A percentile compares a stretch with the other conserved stretches of the same genome.
These are phyloP conservation scores for Cystofilobasidium capitatum DNA, from an alignment of 768 basidiomycete genomes.

Conservation along the genomic window DNA sequence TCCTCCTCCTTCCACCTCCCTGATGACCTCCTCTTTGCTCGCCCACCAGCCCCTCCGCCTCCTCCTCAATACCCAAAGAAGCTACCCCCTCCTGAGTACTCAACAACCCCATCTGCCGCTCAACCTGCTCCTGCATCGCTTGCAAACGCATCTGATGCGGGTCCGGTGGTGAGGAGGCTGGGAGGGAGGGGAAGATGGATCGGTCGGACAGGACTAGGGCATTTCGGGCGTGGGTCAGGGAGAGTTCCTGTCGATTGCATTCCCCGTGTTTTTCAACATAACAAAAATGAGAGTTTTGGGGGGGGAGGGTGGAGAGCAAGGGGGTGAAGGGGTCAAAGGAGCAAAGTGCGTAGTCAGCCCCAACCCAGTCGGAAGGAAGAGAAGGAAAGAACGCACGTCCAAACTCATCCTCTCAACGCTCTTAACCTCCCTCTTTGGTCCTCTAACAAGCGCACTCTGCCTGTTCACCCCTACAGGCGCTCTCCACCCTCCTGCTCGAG, in stretches of 20 bases:
- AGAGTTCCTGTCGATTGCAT: neutral
- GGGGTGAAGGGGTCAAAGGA: neutral
- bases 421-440: neutral
- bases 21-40: too few species aligned
- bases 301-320: neutral
- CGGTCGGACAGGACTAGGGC: neutral
- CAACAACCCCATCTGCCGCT: neutral
- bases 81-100: neutral
- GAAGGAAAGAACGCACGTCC: neutral
- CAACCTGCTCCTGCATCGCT: neutral
- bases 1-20: neutral
- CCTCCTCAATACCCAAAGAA: neutral
- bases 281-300: neutral
- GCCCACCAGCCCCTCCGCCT: too few species aligned
- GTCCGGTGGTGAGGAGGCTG: neutral
- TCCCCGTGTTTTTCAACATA: too few species aligned
- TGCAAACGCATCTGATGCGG: neutral
- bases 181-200: neutral
- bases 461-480: too few species aligned
- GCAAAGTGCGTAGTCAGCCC: too few species aligned
- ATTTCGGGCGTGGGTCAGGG: neutral
- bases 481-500: too few species aligned
- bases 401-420: neutral
- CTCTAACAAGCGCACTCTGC: neutral
- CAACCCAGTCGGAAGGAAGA: neutral